A percentile compares a stretch with the other conserved stretches of the same genome.
Conservation (phyloP, 2,329 filamentous ascomycete genomes). For the Penicillium occitanis region DNA sequence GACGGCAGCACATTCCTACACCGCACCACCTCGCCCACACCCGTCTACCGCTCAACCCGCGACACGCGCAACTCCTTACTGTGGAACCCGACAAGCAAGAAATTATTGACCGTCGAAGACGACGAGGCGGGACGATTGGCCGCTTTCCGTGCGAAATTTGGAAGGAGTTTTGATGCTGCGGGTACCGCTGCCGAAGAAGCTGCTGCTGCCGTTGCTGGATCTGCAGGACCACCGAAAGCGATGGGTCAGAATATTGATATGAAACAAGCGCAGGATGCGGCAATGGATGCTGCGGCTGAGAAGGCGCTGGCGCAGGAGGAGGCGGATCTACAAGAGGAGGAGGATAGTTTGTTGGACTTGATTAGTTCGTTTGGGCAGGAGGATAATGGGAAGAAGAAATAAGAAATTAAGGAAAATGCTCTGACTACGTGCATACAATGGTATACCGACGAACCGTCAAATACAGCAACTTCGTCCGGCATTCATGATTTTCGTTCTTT, state of each 20-base stretch:
- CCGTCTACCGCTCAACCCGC: conserved; percentile 65
- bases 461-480: background rate
- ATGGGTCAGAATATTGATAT: conserved; percentile 29
- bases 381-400: conserved; percentile 30
- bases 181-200: conserved; percentile 37
- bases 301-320: conserved; percentile 47
- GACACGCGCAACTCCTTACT: conserved; percentile 85
- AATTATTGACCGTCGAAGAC: conserved; percentile 82
- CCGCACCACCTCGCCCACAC: conserved; percentile 52
- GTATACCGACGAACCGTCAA: background rate
- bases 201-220: conserved; percentile 30
- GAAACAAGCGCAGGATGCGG: conserved; percentile 33
- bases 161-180: conserved; percentile 73
- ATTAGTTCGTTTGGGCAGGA: conserved; percentile 53
- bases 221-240: conserved; percentile 21
- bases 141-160: conserved; percentile 82
- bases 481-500: background rate
- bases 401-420: background rate
- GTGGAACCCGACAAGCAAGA: conserved; percentile 84
- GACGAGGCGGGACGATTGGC: conserved; percentile 90
- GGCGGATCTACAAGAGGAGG: conserved; percentile 47
- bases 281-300: conserved; percentile 42
- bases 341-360: conserved; percentile 59
- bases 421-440: background rate
- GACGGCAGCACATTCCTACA: conserved; percentile 76